Evolutionary conservation across 2,329 filamentous ascomycete genomes (phyloP).

Genomic region (Fusarium bactridioides): DNA sequence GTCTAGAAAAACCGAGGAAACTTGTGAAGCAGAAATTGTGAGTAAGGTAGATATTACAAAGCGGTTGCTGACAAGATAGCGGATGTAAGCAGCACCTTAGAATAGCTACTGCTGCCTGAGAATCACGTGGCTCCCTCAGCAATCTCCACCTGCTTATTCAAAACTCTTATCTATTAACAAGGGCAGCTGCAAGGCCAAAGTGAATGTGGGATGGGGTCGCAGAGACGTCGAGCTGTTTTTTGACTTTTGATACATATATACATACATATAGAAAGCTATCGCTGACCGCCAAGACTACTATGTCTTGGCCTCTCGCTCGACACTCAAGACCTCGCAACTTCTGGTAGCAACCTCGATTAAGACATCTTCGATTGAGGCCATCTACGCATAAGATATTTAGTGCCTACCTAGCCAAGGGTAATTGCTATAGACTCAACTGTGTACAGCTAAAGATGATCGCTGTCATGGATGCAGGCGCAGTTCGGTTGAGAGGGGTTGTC

Average conservation of each 20-base stretch:
- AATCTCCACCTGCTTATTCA: background rate
- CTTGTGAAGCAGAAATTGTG: background rate
- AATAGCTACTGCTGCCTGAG: background rate
- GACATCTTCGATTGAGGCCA: background rate
- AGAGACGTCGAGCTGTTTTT: background rate
- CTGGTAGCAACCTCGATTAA: background rate
- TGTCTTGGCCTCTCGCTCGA: too few species aligned
- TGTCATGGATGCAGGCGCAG: fast-evolving
- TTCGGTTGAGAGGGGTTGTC: background rate
- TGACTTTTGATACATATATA: too few species aligned
- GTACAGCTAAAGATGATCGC: background rate
- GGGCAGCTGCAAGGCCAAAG: background rate
- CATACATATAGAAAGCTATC: background rate
- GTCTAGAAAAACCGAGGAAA: fast-evolving
- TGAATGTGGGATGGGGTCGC: background rate
- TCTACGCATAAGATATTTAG: fast-evolving
- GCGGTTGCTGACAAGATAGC: background rate
- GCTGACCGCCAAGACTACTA: background rate
- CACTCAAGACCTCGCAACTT: background rate
- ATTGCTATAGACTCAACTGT: fast-evolving
- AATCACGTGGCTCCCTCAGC: background rate
- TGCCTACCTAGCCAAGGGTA: fast-evolving
- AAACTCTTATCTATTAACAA: background rate
- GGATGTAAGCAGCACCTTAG: background rate
- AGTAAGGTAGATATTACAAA: background rate